Conservation (phyloP, 192 early-diverging fungal species). For the Allomyces javanicus region DNA sequence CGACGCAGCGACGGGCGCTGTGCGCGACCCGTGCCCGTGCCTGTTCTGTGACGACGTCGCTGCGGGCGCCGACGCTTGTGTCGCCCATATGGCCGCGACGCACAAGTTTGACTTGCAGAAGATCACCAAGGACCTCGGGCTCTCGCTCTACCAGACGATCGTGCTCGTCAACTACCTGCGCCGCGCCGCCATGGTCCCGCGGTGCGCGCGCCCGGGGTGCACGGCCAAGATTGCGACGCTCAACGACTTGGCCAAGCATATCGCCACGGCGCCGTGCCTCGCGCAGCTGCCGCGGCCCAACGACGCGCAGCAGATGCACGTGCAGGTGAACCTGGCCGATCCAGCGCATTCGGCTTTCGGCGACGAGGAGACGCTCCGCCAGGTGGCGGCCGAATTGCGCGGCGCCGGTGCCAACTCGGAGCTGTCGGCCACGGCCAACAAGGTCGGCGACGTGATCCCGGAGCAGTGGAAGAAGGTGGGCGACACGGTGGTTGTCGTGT, state of each 20-base stretch:
- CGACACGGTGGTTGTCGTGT: background rate
- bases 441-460: background rate
- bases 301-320: background rate
- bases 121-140: conserved; percentile 23
- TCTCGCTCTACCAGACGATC: conserved; percentile 74
- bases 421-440: background rate
- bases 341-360: background rate
- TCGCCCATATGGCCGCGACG: conserved; percentile 48
- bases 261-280: conserved; percentile 30
- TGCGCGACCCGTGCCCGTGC: conserved; percentile 46
- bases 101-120: conserved; percentile 59
- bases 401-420: background rate
- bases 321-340: background rate
- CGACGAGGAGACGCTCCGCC: conserved; percentile 3
- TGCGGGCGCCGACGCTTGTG: conserved; percentile 32
- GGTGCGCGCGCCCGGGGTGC: conserved; percentile 53
- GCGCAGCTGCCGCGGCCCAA: conserved; percentile 19
- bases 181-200: conserved; percentile 24
- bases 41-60: conserved; percentile 55
- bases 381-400: conserved; percentile 7
- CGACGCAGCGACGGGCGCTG: conserved; percentile 6
- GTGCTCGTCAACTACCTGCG: conserved; percentile 73
- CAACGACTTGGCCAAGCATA: conserved; percentile 34
- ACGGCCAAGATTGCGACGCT: conserved; percentile 19
- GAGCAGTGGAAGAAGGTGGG: background rate